Conservation (phyloP, 2,329 filamentous ascomycete species). For the Phoma herbarum region DNA sequence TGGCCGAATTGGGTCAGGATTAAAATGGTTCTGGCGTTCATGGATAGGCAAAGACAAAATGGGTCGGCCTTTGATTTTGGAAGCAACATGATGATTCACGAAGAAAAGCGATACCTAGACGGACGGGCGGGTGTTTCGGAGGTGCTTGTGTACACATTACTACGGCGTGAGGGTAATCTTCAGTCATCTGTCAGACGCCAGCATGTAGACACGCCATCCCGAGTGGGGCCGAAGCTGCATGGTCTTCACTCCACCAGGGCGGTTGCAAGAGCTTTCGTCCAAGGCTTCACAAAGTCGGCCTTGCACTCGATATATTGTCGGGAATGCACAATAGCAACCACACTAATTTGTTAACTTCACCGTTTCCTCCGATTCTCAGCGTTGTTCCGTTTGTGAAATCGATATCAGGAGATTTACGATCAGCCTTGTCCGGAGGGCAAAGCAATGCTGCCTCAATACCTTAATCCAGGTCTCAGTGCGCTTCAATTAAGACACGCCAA, state of each 20-base stretch:
- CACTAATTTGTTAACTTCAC: neutral
- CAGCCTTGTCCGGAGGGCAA: neutral
- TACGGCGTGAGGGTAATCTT: neutral
- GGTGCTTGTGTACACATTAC: neutral
- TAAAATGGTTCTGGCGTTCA: slow-evolving; percentile 22
- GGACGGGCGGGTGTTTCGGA: slow-evolving; percentile 1
- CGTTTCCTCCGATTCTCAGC: no score
- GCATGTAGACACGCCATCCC: neutral
- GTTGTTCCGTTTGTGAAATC: no score
- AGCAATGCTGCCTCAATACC: neutral
- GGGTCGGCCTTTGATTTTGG: slow-evolving; percentile 9
- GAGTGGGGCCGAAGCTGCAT: neutral
- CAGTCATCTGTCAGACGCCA: neutral
- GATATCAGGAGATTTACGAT: neutral
- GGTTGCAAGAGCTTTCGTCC: slow-evolving; percentile 1
- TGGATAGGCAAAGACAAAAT: slow-evolving; percentile 5
- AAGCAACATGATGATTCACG: slow-evolving; percentile 15
- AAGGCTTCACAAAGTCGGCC: slow-evolving; percentile 12
- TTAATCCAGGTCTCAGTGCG: neutral
- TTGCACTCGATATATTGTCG: slow-evolving; percentile 2
- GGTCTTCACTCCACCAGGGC: slow-evolving; percentile 1
- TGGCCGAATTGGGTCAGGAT: slow-evolving; percentile 45
- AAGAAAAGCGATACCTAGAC: slow-evolving; percentile 21
- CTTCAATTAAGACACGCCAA: neutral
- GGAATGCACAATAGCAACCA: slow-evolving; percentile 1